Percentiles rank a stretch among this genome's conserved stretches.
Evolutionary conservation across 768 basidiomycete genomes (phyloP).

Genomic region (Cyclocybe aegerita): DNA sequence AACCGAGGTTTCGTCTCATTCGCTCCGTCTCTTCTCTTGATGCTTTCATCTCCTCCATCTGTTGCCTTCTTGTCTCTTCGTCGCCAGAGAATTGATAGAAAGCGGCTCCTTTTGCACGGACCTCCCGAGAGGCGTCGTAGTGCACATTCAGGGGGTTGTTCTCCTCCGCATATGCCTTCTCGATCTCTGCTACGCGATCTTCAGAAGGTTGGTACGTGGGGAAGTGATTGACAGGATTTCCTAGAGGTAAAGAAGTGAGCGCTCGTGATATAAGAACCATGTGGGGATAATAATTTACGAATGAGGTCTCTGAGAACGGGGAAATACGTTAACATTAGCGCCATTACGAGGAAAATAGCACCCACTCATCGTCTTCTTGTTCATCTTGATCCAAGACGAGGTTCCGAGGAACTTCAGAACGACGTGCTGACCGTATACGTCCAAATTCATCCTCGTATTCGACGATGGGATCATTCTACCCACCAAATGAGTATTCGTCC

Average conservation of each 20-base stretch:
- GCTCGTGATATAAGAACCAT: neutral
- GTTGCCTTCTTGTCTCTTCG: slow-evolving; percentile 69
- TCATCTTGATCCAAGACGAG: slow-evolving; percentile 47
- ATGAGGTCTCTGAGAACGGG: slow-evolving; percentile 52
- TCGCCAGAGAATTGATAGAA: slow-evolving; percentile 91
- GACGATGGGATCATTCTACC: slow-evolving; percentile 71
- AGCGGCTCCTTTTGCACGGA: slow-evolving; percentile 85
- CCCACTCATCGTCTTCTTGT: slow-evolving; percentile 60
- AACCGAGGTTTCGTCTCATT: slow-evolving; percentile 57
- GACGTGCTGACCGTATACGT: slow-evolving; percentile 62
- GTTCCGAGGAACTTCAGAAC: slow-evolving; percentile 77
- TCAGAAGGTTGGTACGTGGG: slow-evolving; percentile 85
- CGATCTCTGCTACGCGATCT: slow-evolving; percentile 76
- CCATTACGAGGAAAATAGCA: slow-evolving; percentile 7
- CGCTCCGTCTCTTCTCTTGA: slow-evolving; percentile 72
- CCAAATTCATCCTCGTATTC: slow-evolving; percentile 91
- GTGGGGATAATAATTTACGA: slow-evolving; percentile 32
- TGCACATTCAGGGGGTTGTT: slow-evolving; percentile 73
- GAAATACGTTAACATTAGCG: slow-evolving; percentile 9
- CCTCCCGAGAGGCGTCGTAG: slow-evolving; percentile 81
- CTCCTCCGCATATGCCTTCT: slow-evolving; percentile 65
- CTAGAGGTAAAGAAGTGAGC: slow-evolving; percentile 33
- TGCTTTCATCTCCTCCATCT: slow-evolving; percentile 81
- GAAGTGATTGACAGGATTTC: slow-evolving; percentile 82
- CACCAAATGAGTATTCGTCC: neutral